Conservation (phyloP, 2,329 filamentous ascomycete genomes). For the Fusarium chaquense region DNA sequence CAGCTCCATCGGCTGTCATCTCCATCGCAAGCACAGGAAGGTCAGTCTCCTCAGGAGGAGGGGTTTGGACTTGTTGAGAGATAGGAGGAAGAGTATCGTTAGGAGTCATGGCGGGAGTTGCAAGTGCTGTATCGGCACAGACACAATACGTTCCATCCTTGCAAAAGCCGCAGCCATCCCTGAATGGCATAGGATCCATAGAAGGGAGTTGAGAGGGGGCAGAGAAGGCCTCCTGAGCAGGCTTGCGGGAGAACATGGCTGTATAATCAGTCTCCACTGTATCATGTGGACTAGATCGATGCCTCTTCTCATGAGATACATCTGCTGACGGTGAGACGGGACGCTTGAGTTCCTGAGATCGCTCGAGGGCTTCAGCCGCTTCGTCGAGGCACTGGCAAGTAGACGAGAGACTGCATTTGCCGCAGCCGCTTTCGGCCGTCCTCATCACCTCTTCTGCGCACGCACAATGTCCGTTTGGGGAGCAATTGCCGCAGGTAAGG, state of each 20-base stretch:
- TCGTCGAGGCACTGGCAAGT: conserved; percentile 75
- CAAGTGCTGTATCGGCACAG: conserved; percentile 73
- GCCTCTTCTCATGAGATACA: conserved; percentile 66
- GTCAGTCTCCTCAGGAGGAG: conserved; percentile 71
- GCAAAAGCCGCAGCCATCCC: conserved; percentile 85
- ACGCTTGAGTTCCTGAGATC: conserved; percentile 59
- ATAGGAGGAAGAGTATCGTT: conserved; percentile 57
- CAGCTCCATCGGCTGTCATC: conserved; percentile 69
- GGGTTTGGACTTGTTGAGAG: conserved; percentile 65
- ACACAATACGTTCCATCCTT: conserved; percentile 85
- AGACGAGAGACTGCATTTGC: conserved; percentile 71
- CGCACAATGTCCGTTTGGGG: conserved; percentile 64
- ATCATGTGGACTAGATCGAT: conserved; percentile 62
- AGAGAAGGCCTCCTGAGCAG: conserved; percentile 46
- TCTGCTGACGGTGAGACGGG: conserved; percentile 59
- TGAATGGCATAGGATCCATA: conserved; percentile 57
- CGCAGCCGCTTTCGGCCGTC: conserved; percentile 70
- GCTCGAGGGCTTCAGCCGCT: conserved; percentile 64
- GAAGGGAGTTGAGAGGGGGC: conserved; percentile 54
- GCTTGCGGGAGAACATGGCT: conserved; percentile 67
- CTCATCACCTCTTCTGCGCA: conserved; percentile 70
- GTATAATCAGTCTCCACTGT: conserved; percentile 81
- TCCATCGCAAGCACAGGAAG: conserved; percentile 66
- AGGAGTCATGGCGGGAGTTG: conserved; percentile 55
- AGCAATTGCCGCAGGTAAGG: conserved; percentile 69